phyloP scores from a whole-genome alignment of 805 yeast genomes.

The Yarrowia osloensis region DNA sequence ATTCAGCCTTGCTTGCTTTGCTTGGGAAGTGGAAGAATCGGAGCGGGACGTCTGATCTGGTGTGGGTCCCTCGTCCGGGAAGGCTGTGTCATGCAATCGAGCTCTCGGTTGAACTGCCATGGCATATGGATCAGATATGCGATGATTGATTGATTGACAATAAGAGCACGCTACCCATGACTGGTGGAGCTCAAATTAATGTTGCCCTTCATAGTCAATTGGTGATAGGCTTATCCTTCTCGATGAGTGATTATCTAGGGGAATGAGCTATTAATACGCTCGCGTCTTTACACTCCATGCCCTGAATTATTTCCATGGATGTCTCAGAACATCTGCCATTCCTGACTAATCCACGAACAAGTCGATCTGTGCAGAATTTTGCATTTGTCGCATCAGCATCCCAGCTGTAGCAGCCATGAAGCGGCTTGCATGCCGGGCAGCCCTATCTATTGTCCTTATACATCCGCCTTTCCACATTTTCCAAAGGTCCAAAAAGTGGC shows the following conservation, averaged over 20 bases:
- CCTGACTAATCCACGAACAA: too few relatives aligned
- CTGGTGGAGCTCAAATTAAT: not conserved
- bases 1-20: constrained; percentile 20
- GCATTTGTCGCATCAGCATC: not conserved
- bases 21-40: constrained; percentile 1
- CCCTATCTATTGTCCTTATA: not conserved
- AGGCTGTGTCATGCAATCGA: not conserved
- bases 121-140: too few relatives aligned
- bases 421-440: not conserved
- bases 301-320: not conserved
- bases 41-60: not conserved
- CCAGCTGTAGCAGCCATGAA: not conserved
- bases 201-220: not conserved
- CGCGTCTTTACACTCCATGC: not conserved
- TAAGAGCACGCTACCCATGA: too few relatives aligned
- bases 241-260: not conserved
- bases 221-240: not conserved
- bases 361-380: not conserved
- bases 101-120: not conserved
- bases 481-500: too few relatives aligned
- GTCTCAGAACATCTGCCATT: too few relatives aligned
- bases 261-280: not conserved
- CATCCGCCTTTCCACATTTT: not conserved
- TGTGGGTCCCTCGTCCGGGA: not conserved
- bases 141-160: too few relatives aligned